Conservation (phyloP, 768 basidiomycete species). For the Boletus pseudo-olivaceus region DNA sequence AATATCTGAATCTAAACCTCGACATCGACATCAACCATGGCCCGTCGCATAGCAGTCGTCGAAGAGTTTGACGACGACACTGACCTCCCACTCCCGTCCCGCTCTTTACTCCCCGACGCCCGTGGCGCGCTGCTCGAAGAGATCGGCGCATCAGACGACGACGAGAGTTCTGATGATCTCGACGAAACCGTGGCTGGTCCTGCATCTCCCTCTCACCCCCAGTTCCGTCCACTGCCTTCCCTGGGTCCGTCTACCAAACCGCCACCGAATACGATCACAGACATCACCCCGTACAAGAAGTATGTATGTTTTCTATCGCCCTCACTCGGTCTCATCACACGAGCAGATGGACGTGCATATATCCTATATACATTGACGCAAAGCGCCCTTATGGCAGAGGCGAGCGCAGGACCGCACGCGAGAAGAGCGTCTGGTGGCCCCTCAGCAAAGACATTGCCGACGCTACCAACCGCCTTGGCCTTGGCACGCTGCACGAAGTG, state of each 20-base stretch:
- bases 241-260: slow-evolving; percentile 21
- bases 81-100: slow-evolving; percentile 76
- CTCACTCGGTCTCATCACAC: slow-evolving; percentile 3
- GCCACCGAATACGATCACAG: slow-evolving; percentile 47
- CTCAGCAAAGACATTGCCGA: slow-evolving; percentile 90
- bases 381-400: slow-evolving; percentile 85
- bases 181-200: slow-evolving; percentile 45
- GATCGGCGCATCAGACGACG: slow-evolving; percentile 54
- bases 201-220: slow-evolving; percentile 46
- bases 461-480: slow-evolving; percentile 70
- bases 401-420: slow-evolving; percentile 74
- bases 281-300: slow-evolving; percentile 84
- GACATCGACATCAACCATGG: slow-evolving; percentile 43
- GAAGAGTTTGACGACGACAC: slow-evolving; percentile 94
- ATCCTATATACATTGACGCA: slow-evolving; percentile 96
- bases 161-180: slow-evolving; percentile 34
- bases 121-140: slow-evolving; percentile 80
- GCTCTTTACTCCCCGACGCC: slow-evolving; percentile 58
- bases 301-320: slow-evolving; percentile 34
- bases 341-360: slow-evolving; percentile 88
- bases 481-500: slow-evolving; percentile 84
- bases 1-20: slow-evolving; percentile 10
- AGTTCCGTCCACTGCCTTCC: slow-evolving; percentile 19
- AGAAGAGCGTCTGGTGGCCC: slow-evolving; percentile 90
- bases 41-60: slow-evolving; percentile 63